phyloP scores from a whole-genome alignment of 345 rosid genomes.

The Murraya paniculata region DNA sequence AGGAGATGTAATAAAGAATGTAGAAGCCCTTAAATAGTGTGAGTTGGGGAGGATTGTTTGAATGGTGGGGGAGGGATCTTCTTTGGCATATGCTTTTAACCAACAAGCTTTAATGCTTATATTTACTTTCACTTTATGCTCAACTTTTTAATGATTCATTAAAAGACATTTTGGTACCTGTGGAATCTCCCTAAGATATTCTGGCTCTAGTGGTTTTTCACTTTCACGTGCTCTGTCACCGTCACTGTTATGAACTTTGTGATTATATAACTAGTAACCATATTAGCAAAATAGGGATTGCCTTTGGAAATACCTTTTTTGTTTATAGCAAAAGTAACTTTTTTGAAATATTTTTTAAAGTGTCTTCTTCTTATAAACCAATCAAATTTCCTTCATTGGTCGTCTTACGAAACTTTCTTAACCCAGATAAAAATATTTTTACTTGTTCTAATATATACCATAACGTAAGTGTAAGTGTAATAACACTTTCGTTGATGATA shows the following conservation, averaged over 20 bases:
- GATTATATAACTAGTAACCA: no score
- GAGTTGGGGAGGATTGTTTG: neutral
- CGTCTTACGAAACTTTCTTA: no score
- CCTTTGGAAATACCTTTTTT: neutral
- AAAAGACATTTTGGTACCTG: constrained; percentile 2
- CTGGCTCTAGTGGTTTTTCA: constrained; percentile 4
- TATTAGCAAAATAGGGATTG: neutral
- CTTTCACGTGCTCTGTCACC: neutral
- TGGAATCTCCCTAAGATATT: constrained; percentile 34
- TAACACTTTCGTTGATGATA: neutral
- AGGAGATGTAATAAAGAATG: neutral
- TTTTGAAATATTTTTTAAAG: no score
- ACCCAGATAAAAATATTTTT: no score
- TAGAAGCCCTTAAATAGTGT: neutral
- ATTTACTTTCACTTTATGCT: constrained; percentile 11
- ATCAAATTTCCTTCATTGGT: no score
- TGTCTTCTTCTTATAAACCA: no score
- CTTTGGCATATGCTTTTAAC: constrained; percentile 36
- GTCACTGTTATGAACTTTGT: neutral
- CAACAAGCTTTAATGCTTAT: neutral
- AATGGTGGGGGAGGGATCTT: constrained; percentile 34
- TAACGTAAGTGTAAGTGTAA: neutral
- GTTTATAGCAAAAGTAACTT: neutral
- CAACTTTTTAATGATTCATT: neutral
- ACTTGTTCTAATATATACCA: neutral